These are phyloP conservation scores for Globisporangium perplexum DNA, from an alignment of 352 stramenopile genomes.

Conservation along the genomic window DNA sequence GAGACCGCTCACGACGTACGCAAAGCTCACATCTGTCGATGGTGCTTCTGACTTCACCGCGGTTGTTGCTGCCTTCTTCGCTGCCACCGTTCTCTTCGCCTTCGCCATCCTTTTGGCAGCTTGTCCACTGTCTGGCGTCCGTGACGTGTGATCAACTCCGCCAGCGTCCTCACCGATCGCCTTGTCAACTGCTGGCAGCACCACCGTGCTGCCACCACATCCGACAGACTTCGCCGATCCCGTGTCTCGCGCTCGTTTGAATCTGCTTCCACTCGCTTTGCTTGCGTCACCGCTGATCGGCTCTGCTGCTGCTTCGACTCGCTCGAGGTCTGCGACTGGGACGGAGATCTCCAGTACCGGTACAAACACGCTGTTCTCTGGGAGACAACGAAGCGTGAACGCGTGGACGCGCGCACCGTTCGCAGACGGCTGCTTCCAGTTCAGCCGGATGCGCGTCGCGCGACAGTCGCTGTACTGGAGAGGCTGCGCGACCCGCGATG, in stretches of 20 bases:
- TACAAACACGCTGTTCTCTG: slow-evolving; percentile 44
- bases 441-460: slow-evolving; percentile 36
- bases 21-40: slow-evolving; percentile 9
- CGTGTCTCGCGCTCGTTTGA: not conserved
- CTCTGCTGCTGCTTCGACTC: not conserved
- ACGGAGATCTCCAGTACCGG: slow-evolving; percentile 28
- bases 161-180: too few relatives aligned
- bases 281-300: not conserved
- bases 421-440: slow-evolving; percentile 38
- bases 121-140: not conserved
- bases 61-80: not conserved
- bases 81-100: not conserved
- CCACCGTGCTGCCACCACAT: not conserved
- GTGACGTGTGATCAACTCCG: not conserved
- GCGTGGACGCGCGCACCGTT: slow-evolving; percentile 51
- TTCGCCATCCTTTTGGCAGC: not conserved
- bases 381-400: slow-evolving; percentile 52
- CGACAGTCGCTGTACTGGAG: slow-evolving; percentile 27
- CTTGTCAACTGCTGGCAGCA: not conserved
- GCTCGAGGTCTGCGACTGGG: slow-evolving; percentile 19
- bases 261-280: not conserved
- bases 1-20: slow-evolving; percentile 33
- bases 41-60: not conserved
- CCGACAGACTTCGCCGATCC: not conserved
- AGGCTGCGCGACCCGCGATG: slow-evolving; percentile 36